Percentiles rank a stretch among this genome's conserved stretches.
These are phyloP conservation scores for Auricularia heimuer DNA, from an alignment of 768 basidiomycete species.

Conservation along the genomic window DNA sequence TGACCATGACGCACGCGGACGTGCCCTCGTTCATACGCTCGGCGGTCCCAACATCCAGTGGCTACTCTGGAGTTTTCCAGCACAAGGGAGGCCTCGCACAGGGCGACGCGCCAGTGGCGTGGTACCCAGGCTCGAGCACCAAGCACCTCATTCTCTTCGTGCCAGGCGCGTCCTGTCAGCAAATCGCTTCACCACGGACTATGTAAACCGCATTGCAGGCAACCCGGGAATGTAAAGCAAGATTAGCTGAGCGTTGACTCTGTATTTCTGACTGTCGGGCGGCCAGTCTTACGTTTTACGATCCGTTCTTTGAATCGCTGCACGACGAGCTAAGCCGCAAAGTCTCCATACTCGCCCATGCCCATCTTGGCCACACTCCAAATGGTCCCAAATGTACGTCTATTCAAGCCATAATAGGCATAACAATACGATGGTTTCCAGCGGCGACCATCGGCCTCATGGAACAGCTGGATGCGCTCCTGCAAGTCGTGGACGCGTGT, in stretches of 20 bases:
- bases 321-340: conserved; percentile 24
- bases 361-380: conserved; percentile 57
- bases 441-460: conserved; percentile 27
- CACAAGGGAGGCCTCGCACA: not conserved
- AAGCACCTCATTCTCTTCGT: not conserved
- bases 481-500: conserved; percentile 45
- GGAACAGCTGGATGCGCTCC: conserved; percentile 43
- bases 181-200: not conserved
- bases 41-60: not conserved
- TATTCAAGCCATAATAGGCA: not conserved
- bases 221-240: not conserved
- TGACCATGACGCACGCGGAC: not conserved
- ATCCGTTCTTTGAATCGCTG: conserved; percentile 48
- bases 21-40: not conserved
- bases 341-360: conserved; percentile 49
- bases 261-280: not conserved
- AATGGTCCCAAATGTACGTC: conserved; percentile 4
- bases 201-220: not conserved
- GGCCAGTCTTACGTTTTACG: conserved; percentile 38
- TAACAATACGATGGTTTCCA: conserved; percentile 7
- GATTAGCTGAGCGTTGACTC: not conserved
- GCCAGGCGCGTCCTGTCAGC: not conserved
- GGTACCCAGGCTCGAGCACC: not conserved
- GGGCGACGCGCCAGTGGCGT: not conserved
- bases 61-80: not conserved